Evolutionary conservation across 768 basidiomycete species (phyloP).

Genomic region (Calocera viscosa): DNA sequence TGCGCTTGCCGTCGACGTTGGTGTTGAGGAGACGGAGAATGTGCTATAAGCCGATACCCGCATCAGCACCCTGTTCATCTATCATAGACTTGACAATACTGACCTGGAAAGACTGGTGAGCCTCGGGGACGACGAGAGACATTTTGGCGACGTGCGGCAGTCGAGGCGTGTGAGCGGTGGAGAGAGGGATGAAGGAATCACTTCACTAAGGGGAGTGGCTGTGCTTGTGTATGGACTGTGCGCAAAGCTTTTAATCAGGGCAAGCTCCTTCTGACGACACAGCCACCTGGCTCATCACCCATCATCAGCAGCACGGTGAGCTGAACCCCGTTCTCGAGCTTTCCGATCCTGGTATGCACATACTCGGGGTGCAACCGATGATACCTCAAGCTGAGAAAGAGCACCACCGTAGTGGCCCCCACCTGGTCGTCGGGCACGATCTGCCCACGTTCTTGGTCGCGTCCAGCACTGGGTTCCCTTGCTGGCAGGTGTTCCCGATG

Average conservation of each 20-base stretch:
- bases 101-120: slow-evolving; percentile 92
- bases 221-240: slow-evolving; percentile 7
- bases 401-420: slow-evolving; percentile 82
- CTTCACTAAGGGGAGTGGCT: background rate
- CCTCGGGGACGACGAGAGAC: slow-evolving; percentile 95
- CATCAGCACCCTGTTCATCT: slow-evolving; percentile 8
- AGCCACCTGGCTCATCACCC: too few species aligned
- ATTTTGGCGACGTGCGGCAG: slow-evolving; percentile 35
- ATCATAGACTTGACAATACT: slow-evolving; percentile 17
- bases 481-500: slow-evolving; percentile 31
- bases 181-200: background rate
- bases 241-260: background rate
- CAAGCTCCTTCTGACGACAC: background rate
- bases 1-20: slow-evolving; percentile 98
- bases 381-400: slow-evolving; percentile 87
- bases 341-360: slow-evolving; percentile 79
- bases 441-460: slow-evolving; percentile 83
- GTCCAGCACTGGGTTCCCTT: slow-evolving; percentile 81
- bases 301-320: slow-evolving; percentile 76
- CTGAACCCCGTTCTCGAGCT: slow-evolving; percentile 67
- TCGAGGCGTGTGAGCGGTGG: background rate
- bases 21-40: slow-evolving; percentile 98
- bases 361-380: slow-evolving; percentile 97
- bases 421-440: slow-evolving; percentile 92
- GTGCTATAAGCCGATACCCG: slow-evolving; percentile 45